These are phyloP conservation scores for Rosa lucieae DNA, from an alignment of 306 rosid genomes.

Conservation along the genomic window DNA sequence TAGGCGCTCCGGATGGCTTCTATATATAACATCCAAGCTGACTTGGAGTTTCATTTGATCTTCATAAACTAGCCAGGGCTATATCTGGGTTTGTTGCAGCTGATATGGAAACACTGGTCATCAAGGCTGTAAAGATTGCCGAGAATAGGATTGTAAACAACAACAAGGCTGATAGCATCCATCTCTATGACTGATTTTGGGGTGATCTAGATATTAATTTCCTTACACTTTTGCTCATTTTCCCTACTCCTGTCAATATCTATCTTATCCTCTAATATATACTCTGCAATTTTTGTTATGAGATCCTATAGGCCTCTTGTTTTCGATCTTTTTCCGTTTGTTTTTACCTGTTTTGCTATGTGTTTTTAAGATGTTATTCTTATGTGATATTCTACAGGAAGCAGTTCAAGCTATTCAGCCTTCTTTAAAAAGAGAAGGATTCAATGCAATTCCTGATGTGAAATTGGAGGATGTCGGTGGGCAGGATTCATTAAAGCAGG, in stretches of 20 bases:
- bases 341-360: too few relatives aligned
- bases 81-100: constrained; percentile 93
- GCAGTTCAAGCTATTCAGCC: constrained; percentile 73
- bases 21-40: constrained; percentile 34
- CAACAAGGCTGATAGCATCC: constrained; percentile 16
- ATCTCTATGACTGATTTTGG: constrained; percentile 80
- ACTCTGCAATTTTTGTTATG: too few relatives aligned
- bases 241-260: too few relatives aligned
- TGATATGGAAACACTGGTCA: constrained; percentile 67
- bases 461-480: constrained; percentile 96
- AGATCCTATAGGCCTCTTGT: too few relatives aligned
- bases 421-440: constrained; percentile 88
- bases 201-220: constrained; percentile 39
- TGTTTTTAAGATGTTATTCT: not conserved
- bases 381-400: constrained; percentile 47
- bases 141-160: constrained; percentile 62
- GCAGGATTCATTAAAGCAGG: constrained; percentile 57
- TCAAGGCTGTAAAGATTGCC: constrained; percentile 76
- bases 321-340: too few relatives aligned
- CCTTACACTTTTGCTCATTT: not conserved
- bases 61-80: constrained; percentile 66
- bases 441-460: constrained; percentile 72
- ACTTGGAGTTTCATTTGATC: constrained; percentile 72
- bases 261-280: too few relatives aligned
- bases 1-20: constrained; percentile 65